Evolutionary conservation across 208 protist genomes (phyloP).

Genomic region (Kentomonas sorsogonicus): DNA sequence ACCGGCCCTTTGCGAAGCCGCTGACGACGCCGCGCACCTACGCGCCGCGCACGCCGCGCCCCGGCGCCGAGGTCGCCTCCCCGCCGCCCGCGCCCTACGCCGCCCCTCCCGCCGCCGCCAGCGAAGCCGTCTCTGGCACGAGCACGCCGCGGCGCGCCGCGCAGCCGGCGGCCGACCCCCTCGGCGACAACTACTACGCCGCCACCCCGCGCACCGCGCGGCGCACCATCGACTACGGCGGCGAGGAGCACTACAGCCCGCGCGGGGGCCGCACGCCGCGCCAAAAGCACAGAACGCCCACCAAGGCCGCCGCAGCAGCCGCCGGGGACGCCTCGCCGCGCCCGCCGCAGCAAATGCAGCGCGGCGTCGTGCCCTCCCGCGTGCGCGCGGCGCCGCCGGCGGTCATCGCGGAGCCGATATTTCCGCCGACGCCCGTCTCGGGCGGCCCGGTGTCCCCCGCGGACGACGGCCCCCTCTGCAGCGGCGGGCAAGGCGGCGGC

Average conservation of each 20-base stretch:
- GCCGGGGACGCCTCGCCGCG: background rate
- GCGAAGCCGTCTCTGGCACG: conserved; percentile 8
- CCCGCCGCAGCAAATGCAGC: conserved; percentile 24
- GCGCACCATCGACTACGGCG: background rate
- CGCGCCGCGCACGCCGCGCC: conserved; percentile 25
- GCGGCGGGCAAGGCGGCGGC: background rate
- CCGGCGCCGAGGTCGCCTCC: conserved; percentile 13
- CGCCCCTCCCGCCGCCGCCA: conserved; percentile 2
- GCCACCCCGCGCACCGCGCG: background rate
- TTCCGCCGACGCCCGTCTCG: too few species aligned
- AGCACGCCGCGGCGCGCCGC: background rate
- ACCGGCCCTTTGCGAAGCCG: conserved; percentile 15
- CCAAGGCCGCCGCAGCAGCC: background rate
- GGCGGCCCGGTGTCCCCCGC: too few species aligned
- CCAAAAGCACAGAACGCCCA: too few species aligned
- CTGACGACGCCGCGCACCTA: conserved; percentile 31
- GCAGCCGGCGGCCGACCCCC: background rate
- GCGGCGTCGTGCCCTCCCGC: conserved; percentile 14
- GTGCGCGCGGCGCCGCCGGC: too few species aligned
- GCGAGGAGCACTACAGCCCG: background rate
- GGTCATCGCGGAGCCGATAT: too few species aligned
- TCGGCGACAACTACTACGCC: background rate
- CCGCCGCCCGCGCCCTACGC: conserved; percentile 8
- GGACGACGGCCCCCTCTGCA: too few species aligned
- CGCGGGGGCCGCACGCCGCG: too few species aligned